These are phyloP conservation scores for Capsella bursapastoris DNA, from an alignment of 345 rosid species.

Conservation along the genomic window DNA sequence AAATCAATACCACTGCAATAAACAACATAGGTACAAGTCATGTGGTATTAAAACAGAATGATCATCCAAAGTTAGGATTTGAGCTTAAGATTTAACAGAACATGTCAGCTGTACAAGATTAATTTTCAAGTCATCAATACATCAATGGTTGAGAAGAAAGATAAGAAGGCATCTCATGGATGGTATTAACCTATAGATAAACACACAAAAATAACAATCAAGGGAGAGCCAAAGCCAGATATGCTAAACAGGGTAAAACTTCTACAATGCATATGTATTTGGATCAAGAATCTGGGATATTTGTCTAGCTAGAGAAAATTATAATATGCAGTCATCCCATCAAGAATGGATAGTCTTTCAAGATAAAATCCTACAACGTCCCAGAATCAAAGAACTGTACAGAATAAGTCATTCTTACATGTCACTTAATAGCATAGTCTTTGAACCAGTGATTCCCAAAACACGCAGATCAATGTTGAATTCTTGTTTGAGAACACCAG, in stretches of 20 bases:
- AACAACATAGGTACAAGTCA: conserved; percentile 32
- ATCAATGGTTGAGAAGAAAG: not conserved
- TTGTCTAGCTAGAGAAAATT: not conserved
- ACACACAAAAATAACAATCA: conserved; percentile 3
- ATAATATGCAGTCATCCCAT: not conserved
- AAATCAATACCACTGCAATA: conserved; percentile 76
- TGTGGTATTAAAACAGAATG: conserved; percentile 11
- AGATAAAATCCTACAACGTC: not conserved
- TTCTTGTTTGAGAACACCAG: conserved; percentile 90
- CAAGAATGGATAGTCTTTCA: conserved; percentile 1
- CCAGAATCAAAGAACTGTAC: conserved; percentile 22
- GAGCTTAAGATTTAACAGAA: not conserved
- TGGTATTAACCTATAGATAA: conserved; percentile 2
- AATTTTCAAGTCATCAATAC: not conserved
- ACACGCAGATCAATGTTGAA: conserved; percentile 97
- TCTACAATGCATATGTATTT: not conserved
- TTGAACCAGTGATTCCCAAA: conserved; percentile 88
- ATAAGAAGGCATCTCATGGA: not conserved
- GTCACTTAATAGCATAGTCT: conserved; percentile 82
- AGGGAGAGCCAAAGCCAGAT: not conserved
- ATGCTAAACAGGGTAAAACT: not conserved
- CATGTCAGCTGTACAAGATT: conserved; percentile 7
- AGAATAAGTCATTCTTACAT: conserved; percentile 59
- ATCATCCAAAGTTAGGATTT: not conserved
- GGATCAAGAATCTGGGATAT: not conserved